Evolutionary conservation across 495 filamentous ascomycete genomes (phyloP), one percentile per base, ranked within the genome.

Genomic region (Penicillium cosmopolitanum): DNA sequence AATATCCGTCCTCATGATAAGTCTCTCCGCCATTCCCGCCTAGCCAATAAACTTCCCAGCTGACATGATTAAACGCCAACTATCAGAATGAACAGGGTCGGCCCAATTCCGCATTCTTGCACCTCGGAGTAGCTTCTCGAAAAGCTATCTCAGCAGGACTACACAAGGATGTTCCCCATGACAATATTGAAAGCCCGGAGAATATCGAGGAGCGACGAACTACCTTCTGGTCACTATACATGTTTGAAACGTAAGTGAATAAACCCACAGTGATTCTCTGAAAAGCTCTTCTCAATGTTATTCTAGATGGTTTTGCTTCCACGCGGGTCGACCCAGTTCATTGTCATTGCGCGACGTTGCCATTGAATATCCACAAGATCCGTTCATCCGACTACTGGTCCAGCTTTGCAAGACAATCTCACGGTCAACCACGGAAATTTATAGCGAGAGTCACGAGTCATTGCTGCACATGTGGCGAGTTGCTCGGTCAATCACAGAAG

Each of bases 1-100:
- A 57, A 62, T 81, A 0, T 71, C 75, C 2, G 50, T 78, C 18
- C 60, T 80, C 13, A 76, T 81, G 75, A 80, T 80, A 77, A 73
- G 77, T 78, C 34, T 15, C 18, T 19, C 28, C 1, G 16, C 34
- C 25, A 19, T 25, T 2, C n/a, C 21, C 19, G 8, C 25, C 7
- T 11, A n/a, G 16, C 1, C 16, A 33, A 50, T 3, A 4, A 11
- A 23, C 50, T 66, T 44, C 42, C 5, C 18, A 67, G 58, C 2
- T 56, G 28, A 36, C 35, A 51, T 58, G 18, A 10, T 48, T n/a
- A 13, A 11, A 79, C 74, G 73, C 72, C 25, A 73, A 75, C 50
- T 80, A 68, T 53, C 77, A 79, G 42, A 76, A 68, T 35, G 76
- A 80, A 56, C 69, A 73, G 56, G 78, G 74, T 15, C 60, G 77